Evolutionary conservation across 179 eudicot species (phyloP).

Genomic region (Nepenthes alata): DNA sequence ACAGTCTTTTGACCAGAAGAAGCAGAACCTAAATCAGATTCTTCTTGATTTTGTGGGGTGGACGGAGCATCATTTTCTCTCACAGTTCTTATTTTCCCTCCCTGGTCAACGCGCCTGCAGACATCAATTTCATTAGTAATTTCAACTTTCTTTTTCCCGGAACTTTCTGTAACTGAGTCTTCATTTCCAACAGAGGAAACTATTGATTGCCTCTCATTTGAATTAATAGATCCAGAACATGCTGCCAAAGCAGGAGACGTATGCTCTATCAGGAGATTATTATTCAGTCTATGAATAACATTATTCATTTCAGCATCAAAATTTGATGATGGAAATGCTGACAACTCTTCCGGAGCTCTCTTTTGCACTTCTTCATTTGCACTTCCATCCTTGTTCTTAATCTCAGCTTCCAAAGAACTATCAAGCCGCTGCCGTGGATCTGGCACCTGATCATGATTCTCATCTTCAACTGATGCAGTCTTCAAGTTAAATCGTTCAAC

Average conservation of each 20-base stretch:
- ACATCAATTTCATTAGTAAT: conserved; percentile 9
- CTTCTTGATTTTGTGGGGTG: conserved; percentile 7
- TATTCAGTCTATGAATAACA: conserved; percentile 11
- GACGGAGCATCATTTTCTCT: conserved; percentile 8
- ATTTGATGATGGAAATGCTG: conserved; percentile 8
- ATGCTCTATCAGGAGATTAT: conserved; percentile 13
- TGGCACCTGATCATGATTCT: conserved; percentile 13
- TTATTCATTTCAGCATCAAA: conserved; percentile 10
- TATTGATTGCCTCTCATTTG: conserved; percentile 8
- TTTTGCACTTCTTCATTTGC: conserved; percentile 12
- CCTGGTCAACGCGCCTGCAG: conserved; percentile 6
- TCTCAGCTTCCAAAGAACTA: conserved; percentile 11
- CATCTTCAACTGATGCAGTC: conserved; percentile 7
- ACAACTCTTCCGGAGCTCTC: conserved; percentile 13
- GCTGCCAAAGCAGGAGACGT: conserved; percentile 10
- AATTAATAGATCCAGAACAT: conserved; percentile 13
- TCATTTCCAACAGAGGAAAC: conserved; percentile 13
- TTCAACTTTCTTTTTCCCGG: conserved; percentile 9
- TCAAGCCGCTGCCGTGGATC: conserved; percentile 8
- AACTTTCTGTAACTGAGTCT: conserved; percentile 12
- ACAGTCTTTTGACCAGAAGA: conserved; percentile 15
- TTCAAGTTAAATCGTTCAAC: conserved; percentile 6
- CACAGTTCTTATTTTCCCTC: conserved; percentile 8
- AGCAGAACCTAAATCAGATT: conserved; percentile 7
- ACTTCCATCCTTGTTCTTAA: conserved; percentile 9